Evolutionary conservation across 2,329 filamentous ascomycete species (phyloP), one percentile per base, ranked within the genome.

Genomic region (Capronia epimyces): DNA sequence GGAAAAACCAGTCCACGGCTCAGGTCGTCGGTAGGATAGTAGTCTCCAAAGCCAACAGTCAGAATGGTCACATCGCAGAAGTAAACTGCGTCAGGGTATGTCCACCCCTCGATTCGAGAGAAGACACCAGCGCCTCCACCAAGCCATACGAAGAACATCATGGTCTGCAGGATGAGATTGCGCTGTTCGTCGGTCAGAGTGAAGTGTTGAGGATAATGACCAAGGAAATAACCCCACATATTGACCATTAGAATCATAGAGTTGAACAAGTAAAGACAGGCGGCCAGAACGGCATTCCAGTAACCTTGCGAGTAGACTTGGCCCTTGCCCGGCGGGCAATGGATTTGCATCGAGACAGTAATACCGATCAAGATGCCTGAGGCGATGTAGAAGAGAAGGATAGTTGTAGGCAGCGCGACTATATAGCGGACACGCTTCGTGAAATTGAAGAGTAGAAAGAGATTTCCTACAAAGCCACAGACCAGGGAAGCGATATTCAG

Each of bases 91-190:
- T 96, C 87, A 1, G 87, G 79, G 63, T 85, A 95, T 16, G 75
- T 71, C 59, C 58, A 58, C 24, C 70, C 76, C 55, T 95, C 84
- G 2, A 93, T 76, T 1, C 72, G 73, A 4, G 81, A 80, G 63
- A 93, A 95, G 0, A 95, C 71, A 0, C 83, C 78, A 0, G 84
- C 88, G 1, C 90, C 90, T 1, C 89, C 69, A 0, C 87, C 81
- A 0, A 96, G 72, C 74, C 93, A 95, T 42, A 87, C 70, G 45
- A 95, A 83, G 64, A 94, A 87, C 49, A 86, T 73, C 68, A 94
- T 94, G 1, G 89, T 95, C 68, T 96, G 90, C 22, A 95, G 70
- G 75, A 96, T 95, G 18, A 96, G 72, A 0, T 88, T 95, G 8
- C 90, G 80, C 67, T 96, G 90, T 54, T 84, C 85, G 46, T 83